phyloP scores from a whole-genome alignment of 352 stramenopile genomes.

The Phytophthora syringae region DNA sequence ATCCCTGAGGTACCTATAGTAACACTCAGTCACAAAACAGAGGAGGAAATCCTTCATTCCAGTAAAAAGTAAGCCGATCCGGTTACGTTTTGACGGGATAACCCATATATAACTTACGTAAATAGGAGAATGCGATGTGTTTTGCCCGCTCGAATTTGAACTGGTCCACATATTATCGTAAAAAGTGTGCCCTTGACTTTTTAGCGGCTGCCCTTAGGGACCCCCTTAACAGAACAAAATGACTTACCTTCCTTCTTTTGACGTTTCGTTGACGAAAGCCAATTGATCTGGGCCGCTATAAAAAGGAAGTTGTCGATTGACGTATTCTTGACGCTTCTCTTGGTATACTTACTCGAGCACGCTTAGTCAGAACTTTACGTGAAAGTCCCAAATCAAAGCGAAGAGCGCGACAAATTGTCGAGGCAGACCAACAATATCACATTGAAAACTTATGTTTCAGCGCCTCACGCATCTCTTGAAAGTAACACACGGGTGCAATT shows the following conservation, averaged over 20 bases:
- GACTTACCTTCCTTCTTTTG: background rate
- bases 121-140: too few species aligned
- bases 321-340: constrained; percentile 6
- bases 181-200: too few species aligned
- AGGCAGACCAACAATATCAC: background rate
- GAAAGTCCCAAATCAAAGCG: constrained; percentile 16
- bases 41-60: too few species aligned
- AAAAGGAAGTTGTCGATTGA: background rate
- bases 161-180: too few species aligned
- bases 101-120: too few species aligned
- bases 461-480: constrained; percentile 10
- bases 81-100: too few species aligned
- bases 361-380: constrained; percentile 17
- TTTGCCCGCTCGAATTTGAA: too few species aligned
- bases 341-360: constrained; percentile 4
- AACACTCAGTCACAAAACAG: too few species aligned
- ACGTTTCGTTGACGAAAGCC: background rate
- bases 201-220: too few species aligned
- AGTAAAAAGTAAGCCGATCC: too few species aligned
- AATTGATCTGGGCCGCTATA: background rate
- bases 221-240: too few species aligned
- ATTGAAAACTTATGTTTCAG: constrained; percentile 7
- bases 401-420: constrained; percentile 8
- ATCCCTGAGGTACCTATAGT: too few species aligned
- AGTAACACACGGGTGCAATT: constrained; percentile 18